Evolutionary conservation across 1,139 yeast species (phyloP), one percentile per base, ranked within the genome.

Genomic region (Kodamaea ohmeri): DNA sequence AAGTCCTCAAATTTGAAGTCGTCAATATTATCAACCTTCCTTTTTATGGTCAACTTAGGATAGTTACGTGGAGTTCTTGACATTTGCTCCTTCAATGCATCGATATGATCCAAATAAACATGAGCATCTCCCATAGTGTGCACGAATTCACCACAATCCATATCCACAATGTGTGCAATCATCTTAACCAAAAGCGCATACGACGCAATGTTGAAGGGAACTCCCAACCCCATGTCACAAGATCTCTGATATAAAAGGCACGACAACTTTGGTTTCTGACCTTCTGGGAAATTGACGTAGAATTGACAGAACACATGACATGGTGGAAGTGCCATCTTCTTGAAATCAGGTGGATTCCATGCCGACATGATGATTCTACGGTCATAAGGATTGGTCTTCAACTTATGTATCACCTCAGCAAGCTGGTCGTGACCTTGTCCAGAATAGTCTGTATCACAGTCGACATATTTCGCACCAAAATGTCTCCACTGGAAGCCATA

Each of bases 401-500:
- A 69, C 49, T 84, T 86, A 39, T 83, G 69, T 37, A 92, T 87
- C 21, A 92, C 79, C 38, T 87, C 84, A 21, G 79, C 78, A 34
- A 92, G 69, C 65, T 92, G 99, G 57, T 92, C 99, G 39, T 78
- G 83, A 3, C 99, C 99, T 56, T 87, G 73, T 4, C 90, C 92
- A 0, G 83, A 58, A 54, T 92, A 92, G 59, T 92, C 95, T 5
- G 90, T 72, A 46, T 90, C 90, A 55, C 96, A 88, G 41, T 87
- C 89, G 29, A 56, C 69, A 59, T 92, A 92, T 48, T 83, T 78
- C 3, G 98, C 98, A 21, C 98, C 98, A 58, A 94, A 92, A 61
- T 94, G 98, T 54, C 99, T 79, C 99, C 99, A 92, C 63, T 92
- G 99, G 65, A 94, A 92, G 0, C 99, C 99, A 58, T 92, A 92